Evolutionary conservation across 768 basidiomycete genomes (phyloP), one percentile per base, ranked within the genome.

Genomic region (Podaxis sp.): DNA sequence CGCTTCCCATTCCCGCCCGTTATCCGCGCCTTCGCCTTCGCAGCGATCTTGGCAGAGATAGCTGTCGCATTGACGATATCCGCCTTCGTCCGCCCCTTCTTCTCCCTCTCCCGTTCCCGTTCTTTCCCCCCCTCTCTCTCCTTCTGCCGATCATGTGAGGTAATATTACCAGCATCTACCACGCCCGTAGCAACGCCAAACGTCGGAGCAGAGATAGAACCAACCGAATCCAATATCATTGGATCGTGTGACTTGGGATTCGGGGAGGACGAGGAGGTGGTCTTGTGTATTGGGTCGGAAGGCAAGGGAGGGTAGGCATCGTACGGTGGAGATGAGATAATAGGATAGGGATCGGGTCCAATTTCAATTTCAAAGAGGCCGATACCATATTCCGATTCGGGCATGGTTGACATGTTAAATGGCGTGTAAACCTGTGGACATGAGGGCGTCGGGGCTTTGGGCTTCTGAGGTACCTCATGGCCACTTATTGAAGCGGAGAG

Each of bases 1-100:
- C 70, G 65, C 70, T 65, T 17, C 59, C 55, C 56, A 60, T 56
- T 36, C 20, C 64, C 52, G 20, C 60, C 50, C 15, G 41, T 13
- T 55, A 59, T 24, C 54, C 61, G 61, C 44, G 55, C 41, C 61
- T 56, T 62, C n/a, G 61, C 37, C 44, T 62, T 62, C n/a, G 36
- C 41, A 36, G 53, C 28, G 20, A 55, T 62, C 60, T 62, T 62
- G 12, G 44, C 51, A 54, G 60, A 61, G 60, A 54, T 52, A 55
- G 60, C 60, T 61, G 60, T 62, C 60, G 53, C 40, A 38, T 55
- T 62, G 41, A 62, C 46, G 17, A 55, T 62, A 48, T 62, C 60
- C 60, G 53, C 60, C 41, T 62, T 62, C 1, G 41, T 44, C n/a
- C 51, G 37, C 11, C 41, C 52, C 28, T 37, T 44, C 60, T 37